Base-by-base conservation (phyloP, 306 rosid species). In the Vicia sativa region DNA sequence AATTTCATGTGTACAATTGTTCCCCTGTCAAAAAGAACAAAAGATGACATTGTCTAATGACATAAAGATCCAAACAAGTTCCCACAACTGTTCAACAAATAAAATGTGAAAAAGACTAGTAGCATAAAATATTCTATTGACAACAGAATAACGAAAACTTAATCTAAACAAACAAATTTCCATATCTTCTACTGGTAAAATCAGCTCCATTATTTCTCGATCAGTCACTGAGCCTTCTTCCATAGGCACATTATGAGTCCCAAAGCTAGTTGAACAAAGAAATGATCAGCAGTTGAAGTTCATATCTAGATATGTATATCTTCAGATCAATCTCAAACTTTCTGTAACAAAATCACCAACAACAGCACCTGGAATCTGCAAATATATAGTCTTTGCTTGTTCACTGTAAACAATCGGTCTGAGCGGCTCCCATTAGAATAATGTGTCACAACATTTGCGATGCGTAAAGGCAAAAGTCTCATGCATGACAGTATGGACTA, bases 301-400 rank as follows among this genome's bases (percentile, higher is more conserved):
- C 2, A 50, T 23, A 19, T 9, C 77, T 8, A 54, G 57, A 70
- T 65, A 74, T 19, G 62, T 39, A 64, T 74, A 79, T 18, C 11
- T 59, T 55, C 74, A 71, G 4, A 70, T 45, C 42, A 67, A 58
- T 42, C 62, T 14, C 74, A 70, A 1, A 34, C 7, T 65, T 29
- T 34, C 52, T 6, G 71, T 58, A 16, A 35, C 71, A 59, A 71
- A 26, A 4, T 52, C 48, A 73, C 74, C 62, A 75, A 71, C 44
- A 71, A 80, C 71, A 65, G 11, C 49, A 43, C 80, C 77, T 49
- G 84, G 80, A 71, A 80, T 31, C 58, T 59, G 80, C 78, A 80
- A 71, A 37, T 65, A 75, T 25, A 75, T 52, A 68, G 13, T 75
- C 3, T 65, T 50, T 23, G 66, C 38, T 41, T 65, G 15, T 57